Evolutionary conservation across 352 stramenopile genomes (phyloP), one percentile per base, ranked within the genome.

Genomic region (Pythium pyrilobum): DNA sequence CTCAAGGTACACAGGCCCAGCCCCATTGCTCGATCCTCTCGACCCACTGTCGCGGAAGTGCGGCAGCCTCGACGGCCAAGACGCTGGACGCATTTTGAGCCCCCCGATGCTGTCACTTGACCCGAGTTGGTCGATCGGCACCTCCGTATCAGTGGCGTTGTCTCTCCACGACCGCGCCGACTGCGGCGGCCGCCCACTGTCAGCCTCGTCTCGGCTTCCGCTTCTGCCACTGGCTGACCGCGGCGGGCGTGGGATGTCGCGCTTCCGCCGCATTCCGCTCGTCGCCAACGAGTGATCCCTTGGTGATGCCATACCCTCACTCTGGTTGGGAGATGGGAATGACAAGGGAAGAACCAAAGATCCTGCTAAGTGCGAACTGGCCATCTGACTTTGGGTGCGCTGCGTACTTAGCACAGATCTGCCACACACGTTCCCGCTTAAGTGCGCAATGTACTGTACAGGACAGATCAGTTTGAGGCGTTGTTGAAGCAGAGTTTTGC

Each of bases 211-310:
- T 16, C 18, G 28, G 20, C 25, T 47, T n/a, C 36, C 42, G 9
- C 36, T n/a, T n/a, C n/a, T 25, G 25, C 24, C 37, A 27, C 28
- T 27, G 4, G 36, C 37, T 10, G 37, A 25, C 37, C 39, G 13
- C 9, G 47, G 40, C n/a, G 56, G 47, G 15, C 56, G 47, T 15
- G 32, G 40, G 33, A 52, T 41, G 34, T 53, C 47, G 38, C 56
- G 56, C 56, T 64, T 58, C 2, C 56, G 47, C 8, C 56, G 48
- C 56, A 58, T n/a, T n/a, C n/a, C n/a, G n/a, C n/a, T n/a, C n/a
- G n/a, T n/a, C n/a, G n/a, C n/a, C n/a, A n/a, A n/a, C n/a, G n/a
- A n/a, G n/a, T n/a, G n/a, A n/a, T n/a, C n/a, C n/a, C n/a, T n/a
- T n/a, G n/a, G n/a, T n/a, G n/a, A n/a, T n/a, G n/a, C n/a, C n/a